Conservation (phyloP, 768 basidiomycete genomes). For the Infundibulicybe gibba region DNA sequence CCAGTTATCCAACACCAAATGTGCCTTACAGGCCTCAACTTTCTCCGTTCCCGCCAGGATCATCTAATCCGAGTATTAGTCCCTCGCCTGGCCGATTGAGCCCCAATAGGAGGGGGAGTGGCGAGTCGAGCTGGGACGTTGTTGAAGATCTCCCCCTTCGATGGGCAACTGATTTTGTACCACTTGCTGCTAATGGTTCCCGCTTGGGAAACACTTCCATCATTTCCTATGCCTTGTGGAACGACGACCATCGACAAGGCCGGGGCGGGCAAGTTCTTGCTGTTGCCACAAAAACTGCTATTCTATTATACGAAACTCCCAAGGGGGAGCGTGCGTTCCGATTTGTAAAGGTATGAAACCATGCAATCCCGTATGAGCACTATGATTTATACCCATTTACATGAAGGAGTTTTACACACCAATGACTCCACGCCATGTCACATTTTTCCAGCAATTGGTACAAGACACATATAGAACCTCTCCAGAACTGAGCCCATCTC, state of each 20-base stretch:
- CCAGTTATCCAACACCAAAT: constrained; percentile 14
- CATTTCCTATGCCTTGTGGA: constrained; percentile 67
- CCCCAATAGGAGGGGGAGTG: constrained; percentile 26
- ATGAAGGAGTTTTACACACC: constrained; percentile 26
- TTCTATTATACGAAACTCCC: constrained; percentile 78
- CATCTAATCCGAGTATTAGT: constrained; percentile 6
- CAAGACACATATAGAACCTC: constrained; percentile 44
- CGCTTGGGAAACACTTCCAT: constrained; percentile 57
- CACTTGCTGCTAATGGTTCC: constrained; percentile 67
- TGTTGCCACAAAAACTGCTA: constrained; percentile 69
- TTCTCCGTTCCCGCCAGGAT: constrained; percentile 14
- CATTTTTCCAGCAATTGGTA: constrained; percentile 68
- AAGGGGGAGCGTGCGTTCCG: constrained; percentile 80
- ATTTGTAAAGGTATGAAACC: constrained; percentile 63
- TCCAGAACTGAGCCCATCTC: constrained; percentile 33
- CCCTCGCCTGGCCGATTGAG: constrained; percentile 10
- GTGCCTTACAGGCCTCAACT: constrained; percentile 31
- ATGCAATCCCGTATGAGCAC: too few species aligned
- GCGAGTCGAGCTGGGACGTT: constrained; percentile 66
- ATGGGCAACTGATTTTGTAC: constrained; percentile 87
- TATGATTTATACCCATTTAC: too few species aligned
- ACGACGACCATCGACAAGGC: constrained; percentile 45
- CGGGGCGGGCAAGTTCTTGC: constrained; percentile 59
- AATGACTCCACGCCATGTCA: constrained; percentile 56
- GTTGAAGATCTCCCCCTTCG: constrained; percentile 70